These are phyloP conservation scores for Hymenoscyphus fraxineus DNA, from an alignment of 2,329 filamentous ascomycete species.

Conservation along the genomic window DNA sequence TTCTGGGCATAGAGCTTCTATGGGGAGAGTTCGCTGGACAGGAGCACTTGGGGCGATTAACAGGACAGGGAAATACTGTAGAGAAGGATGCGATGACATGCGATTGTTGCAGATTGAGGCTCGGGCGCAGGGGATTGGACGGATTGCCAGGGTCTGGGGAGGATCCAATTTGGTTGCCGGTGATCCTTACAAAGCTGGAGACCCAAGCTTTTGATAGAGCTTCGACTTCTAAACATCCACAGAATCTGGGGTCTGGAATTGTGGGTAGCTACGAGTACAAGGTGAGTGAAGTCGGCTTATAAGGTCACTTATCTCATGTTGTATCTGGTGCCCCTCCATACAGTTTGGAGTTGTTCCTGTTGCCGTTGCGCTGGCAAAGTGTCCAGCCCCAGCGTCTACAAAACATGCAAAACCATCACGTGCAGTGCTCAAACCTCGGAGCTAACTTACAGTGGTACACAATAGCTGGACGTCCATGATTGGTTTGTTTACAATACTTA, in stretches of 20 bases:
- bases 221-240: not conserved
- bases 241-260: not conserved
- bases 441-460: no score
- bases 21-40: slow-evolving; percentile 10
- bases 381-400: not conserved
- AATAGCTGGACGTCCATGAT: no score
- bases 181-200: not conserved
- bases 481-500: no score
- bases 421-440: not conserved
- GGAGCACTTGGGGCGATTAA: slow-evolving; percentile 13
- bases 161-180: slow-evolving; percentile 7
- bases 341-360: not conserved
- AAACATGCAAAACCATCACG: not conserved
- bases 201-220: not conserved
- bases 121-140: slow-evolving; percentile 15
- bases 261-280: not conserved
- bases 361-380: not conserved
- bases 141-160: slow-evolving; percentile 13
- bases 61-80: slow-evolving; percentile 15
- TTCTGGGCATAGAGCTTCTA: slow-evolving; percentile 16
- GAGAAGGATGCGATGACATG: slow-evolving; percentile 14
- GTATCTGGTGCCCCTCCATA: not conserved
- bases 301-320: not conserved
- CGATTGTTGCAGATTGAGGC: slow-evolving; percentile 20
- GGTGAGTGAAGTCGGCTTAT: not conserved